Percentiles rank a stretch among this genome's conserved stretches.
These are phyloP conservation scores for Phylloporus arenicola DNA, from an alignment of 768 basidiomycete species.

Conservation along the genomic window DNA sequence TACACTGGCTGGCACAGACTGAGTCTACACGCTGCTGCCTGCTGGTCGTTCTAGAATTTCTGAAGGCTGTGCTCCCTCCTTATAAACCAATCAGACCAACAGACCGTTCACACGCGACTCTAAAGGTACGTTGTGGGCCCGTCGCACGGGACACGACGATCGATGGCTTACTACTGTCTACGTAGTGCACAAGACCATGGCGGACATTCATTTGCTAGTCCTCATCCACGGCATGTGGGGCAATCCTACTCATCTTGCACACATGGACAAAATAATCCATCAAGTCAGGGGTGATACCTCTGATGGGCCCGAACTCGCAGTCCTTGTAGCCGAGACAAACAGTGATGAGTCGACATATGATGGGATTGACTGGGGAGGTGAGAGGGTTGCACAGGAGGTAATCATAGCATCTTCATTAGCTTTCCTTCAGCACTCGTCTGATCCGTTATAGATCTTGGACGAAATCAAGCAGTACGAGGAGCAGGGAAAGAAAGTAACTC, in stretches of 20 bases:
- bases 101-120: constrained; percentile 3
- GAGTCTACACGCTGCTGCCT: too few species aligned
- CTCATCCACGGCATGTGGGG: constrained; percentile 78
- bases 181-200: constrained; percentile 16
- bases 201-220: constrained; percentile 38
- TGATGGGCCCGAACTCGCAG: constrained; percentile 44
- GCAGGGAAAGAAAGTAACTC: constrained; percentile 53
- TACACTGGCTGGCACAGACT: too few species aligned
- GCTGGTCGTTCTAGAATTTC: neutral
- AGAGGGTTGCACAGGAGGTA: constrained; percentile 77
- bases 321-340: constrained; percentile 65
- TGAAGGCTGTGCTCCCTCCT: neutral
- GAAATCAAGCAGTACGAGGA: constrained; percentile 49
- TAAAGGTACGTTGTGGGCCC: constrained; percentile 1
- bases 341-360: constrained; percentile 68
- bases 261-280: constrained; percentile 48
- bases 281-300: constrained; percentile 34
- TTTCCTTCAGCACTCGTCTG: neutral
- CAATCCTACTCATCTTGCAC: constrained; percentile 56
- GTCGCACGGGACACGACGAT: neutral
- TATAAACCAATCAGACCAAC: neutral
- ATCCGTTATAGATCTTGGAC: constrained; percentile 44
- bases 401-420: constrained; percentile 1
- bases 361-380: constrained; percentile 80
- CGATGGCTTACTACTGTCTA: neutral